phyloP scores from a whole-genome alignment of 345 rosid species.

The Eucalyptus leucophloia region DNA sequence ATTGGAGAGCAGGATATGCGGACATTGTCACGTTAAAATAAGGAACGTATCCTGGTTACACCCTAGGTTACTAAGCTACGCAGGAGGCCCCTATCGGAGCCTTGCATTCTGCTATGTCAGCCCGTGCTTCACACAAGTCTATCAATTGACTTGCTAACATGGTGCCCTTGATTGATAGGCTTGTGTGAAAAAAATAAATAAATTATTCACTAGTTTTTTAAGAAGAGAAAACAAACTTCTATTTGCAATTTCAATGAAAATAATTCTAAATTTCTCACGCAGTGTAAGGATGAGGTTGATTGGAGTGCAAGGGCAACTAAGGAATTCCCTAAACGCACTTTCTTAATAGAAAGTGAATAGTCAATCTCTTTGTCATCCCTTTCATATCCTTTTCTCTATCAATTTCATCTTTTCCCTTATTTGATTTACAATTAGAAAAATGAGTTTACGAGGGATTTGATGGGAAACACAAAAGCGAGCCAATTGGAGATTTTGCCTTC shows the following conservation, averaged over 20 bases:
- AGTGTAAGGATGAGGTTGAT: neutral
- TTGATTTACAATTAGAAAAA: neutral
- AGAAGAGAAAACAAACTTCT: neutral
- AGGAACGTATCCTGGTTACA: rapidly evolving
- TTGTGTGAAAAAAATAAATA: no score
- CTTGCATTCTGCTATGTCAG: rapidly evolving
- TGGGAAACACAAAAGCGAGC: neutral
- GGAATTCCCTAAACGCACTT: neutral
- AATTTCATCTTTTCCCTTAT: neutral
- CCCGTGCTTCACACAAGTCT: no score
- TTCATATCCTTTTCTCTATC: neutral
- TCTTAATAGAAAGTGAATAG: neutral
- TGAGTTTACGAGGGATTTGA: neutral
- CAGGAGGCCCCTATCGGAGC: no score
- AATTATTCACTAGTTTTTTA: neutral
- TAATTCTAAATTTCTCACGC: neutral
- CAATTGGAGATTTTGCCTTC: neutral
- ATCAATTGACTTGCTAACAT: no score
- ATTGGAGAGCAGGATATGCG: no score
- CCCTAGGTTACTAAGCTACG: no score
- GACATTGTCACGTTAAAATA: no score
- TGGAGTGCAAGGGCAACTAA: neutral
- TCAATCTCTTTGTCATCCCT: neutral
- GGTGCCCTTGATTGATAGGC: no score
- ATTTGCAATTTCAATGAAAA: neutral